Evolutionary conservation across 208 protist species (phyloP).

Genomic region (Trypanosoma congolense): DNA sequence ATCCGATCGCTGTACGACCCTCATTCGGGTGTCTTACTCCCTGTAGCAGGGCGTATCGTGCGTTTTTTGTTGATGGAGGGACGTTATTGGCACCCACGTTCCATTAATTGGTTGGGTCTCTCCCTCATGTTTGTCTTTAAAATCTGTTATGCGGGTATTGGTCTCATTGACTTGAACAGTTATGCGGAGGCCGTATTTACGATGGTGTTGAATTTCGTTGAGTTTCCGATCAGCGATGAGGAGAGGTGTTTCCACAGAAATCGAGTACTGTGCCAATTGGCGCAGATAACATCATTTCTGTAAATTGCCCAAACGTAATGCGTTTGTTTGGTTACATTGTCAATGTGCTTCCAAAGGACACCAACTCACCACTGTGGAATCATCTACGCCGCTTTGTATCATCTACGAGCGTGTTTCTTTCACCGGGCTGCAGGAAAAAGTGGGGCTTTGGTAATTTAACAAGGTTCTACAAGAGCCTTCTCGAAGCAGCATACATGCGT

Average conservation of each 20-base stretch:
- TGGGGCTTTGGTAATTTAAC: constrained; percentile 26
- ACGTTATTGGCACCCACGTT: constrained; percentile 28
- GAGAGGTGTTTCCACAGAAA: constrained; percentile 10
- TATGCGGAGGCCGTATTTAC: constrained; percentile 77
- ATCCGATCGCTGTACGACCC: not conserved
- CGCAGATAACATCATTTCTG: too few relatives aligned
- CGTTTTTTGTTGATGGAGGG: constrained; percentile 50
- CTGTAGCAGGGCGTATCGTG: constrained; percentile 29
- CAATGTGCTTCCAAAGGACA: constrained; percentile 20
- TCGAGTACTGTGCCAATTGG: too few relatives aligned
- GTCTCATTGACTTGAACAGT: constrained; percentile 37
- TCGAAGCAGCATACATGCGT: constrained; percentile 19
- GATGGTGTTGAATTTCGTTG: constrained; percentile 30
- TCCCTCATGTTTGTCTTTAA: constrained; percentile 31
- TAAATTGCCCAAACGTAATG: too few relatives aligned
- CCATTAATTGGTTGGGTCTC: constrained; percentile 27
- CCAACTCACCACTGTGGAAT: constrained; percentile 64
- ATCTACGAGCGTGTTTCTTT: constrained; percentile 63
- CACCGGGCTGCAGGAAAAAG: constrained; percentile 29
- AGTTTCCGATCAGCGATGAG: constrained; percentile 29
- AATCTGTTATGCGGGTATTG: constrained; percentile 34
- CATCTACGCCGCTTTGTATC: constrained; percentile 74
- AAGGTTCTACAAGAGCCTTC: constrained; percentile 35
- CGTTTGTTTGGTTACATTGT: constrained; percentile 21
- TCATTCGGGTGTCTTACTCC: constrained; percentile 9